A percentile compares a stretch with the other conserved stretches of the same genome.
Evolutionary conservation across 2,329 filamentous ascomycete genomes (phyloP).

Genomic region (Plectosphaerella sp.): DNA sequence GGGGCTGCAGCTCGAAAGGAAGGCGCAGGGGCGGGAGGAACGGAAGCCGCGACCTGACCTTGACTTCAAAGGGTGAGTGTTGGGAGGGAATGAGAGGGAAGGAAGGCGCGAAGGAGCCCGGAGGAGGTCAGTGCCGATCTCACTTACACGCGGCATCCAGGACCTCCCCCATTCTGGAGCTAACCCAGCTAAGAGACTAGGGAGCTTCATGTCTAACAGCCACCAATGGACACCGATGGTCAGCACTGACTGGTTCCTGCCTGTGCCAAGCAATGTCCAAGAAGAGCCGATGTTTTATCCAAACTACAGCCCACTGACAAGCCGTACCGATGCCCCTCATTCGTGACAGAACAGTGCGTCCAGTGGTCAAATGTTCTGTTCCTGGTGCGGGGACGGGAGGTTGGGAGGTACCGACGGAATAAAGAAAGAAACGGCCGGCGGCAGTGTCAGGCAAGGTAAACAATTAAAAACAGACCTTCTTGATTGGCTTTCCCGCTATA

Average conservation of each 20-base stretch:
- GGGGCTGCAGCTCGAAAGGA: slow-evolving; percentile 66
- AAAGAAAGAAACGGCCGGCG: too few relatives aligned
- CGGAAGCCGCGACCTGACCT: slow-evolving; percentile 55
- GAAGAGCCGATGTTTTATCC: background rate
- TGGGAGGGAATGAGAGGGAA: slow-evolving; percentile 57
- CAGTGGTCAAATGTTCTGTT: too few relatives aligned
- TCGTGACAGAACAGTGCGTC: too few relatives aligned
- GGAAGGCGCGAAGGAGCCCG: slow-evolving; percentile 34
- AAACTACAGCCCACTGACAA: background rate
- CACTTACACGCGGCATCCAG: background rate
- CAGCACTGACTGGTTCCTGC: too few relatives aligned
- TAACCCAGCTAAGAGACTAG: too few relatives aligned
- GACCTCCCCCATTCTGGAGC: background rate
- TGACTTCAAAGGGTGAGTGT: slow-evolving; percentile 50
- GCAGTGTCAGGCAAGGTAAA: too few relatives aligned
- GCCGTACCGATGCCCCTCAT: background rate
- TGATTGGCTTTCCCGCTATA: too few relatives aligned
- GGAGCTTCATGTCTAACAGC: too few relatives aligned
- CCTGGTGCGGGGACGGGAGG: too few relatives aligned
- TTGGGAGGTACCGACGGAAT: too few relatives aligned
- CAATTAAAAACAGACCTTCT: too few relatives aligned
- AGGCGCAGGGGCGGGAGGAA: slow-evolving; percentile 65
- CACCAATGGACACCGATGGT: too few relatives aligned
- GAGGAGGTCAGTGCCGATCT: background rate
- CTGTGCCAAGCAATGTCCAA: background rate